Conservation (phyloP, 1,139 yeast genomes). For the Geotrichum carabidarum region DNA sequence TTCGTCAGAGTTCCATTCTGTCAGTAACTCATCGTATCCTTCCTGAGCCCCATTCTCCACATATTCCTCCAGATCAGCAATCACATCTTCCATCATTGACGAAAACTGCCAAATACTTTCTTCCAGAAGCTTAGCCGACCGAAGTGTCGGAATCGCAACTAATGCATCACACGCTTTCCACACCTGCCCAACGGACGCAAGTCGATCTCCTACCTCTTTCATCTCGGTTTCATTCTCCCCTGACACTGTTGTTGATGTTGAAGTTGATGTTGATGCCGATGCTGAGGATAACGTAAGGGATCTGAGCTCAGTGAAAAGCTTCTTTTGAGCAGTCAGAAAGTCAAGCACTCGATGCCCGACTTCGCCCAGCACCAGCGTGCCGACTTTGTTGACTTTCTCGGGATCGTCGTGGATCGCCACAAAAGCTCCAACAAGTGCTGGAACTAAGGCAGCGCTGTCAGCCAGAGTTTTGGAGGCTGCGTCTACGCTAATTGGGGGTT, state of each 20-base stretch:
- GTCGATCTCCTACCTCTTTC: constrained; percentile 6
- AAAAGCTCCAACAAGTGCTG: constrained; percentile 21
- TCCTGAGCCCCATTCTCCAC: constrained; percentile 5
- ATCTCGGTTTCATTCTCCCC: neutral
- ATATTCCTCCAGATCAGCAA: constrained; percentile 10
- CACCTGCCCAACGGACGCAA: constrained; percentile 15
- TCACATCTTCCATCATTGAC: constrained; percentile 13
- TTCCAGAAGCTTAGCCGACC: constrained; percentile 17
- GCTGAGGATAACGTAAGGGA: neutral
- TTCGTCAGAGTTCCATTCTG: constrained; percentile 8
- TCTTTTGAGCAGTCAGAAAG: constrained; percentile 7
- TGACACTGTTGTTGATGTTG: neutral
- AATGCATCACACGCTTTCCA: constrained; percentile 20
- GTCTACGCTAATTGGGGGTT: constrained; percentile 50
- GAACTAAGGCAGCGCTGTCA: constrained; percentile 42
- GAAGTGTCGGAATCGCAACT: constrained; percentile 4
- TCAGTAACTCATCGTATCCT: constrained; percentile 7
- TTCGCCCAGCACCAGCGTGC: constrained; percentile 2
- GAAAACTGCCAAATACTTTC: constrained; percentile 9
- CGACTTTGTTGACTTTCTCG: constrained; percentile 8
- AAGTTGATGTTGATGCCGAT: neutral
- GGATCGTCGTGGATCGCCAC: constrained; percentile 6
- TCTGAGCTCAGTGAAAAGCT: constrained; percentile 12
- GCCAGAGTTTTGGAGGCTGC: constrained; percentile 54
- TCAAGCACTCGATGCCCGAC: constrained; percentile 8